A percentile compares a stretch with the other conserved stretches of the same genome.
phyloP scores from a whole-genome alignment of 2,329 filamentous ascomycete species.

The Sporothrix sp. region DNA sequence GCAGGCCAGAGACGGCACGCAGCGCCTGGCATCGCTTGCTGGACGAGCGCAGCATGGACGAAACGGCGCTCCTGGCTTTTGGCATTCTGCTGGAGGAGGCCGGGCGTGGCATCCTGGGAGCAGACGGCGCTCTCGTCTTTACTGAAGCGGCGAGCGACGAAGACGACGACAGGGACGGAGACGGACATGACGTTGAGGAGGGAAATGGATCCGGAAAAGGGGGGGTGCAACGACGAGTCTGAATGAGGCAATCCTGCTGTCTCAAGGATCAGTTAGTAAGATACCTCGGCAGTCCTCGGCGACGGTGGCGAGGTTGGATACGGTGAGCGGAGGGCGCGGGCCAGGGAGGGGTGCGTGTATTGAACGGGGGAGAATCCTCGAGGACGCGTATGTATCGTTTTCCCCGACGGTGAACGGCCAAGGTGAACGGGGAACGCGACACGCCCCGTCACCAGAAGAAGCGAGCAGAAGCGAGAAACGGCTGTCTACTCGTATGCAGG shows the following conservation, averaged over 20 bases:
- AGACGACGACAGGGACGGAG: not conserved
- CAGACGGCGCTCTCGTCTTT: constrained; percentile 60
- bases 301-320: not conserved
- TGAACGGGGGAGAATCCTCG: no score
- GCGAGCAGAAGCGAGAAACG: no score
- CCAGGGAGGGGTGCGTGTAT: constrained; percentile 1
- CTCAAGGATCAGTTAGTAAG: not conserved
- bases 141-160: constrained; percentile 31
- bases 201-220: constrained; percentile 11
- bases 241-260: not conserved
- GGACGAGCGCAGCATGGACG: constrained; percentile 59
- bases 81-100: constrained; percentile 68
- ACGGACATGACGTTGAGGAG: constrained; percentile 2
- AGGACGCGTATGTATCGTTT: no score
- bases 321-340: not conserved
- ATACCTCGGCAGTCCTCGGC: not conserved
- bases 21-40: constrained; percentile 26
- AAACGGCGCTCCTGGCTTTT: constrained; percentile 65
- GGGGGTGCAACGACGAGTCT: not conserved
- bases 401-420: no score
- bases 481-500: no score
- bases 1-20: not conserved
- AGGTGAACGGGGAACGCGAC: no score
- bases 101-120: constrained; percentile 49
- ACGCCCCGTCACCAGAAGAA: no score